Evolutionary conservation across 2,329 filamentous ascomycete species (phyloP), one percentile per base, ranked within the genome.

Genomic region (Neofusicoccum laricinum): DNA sequence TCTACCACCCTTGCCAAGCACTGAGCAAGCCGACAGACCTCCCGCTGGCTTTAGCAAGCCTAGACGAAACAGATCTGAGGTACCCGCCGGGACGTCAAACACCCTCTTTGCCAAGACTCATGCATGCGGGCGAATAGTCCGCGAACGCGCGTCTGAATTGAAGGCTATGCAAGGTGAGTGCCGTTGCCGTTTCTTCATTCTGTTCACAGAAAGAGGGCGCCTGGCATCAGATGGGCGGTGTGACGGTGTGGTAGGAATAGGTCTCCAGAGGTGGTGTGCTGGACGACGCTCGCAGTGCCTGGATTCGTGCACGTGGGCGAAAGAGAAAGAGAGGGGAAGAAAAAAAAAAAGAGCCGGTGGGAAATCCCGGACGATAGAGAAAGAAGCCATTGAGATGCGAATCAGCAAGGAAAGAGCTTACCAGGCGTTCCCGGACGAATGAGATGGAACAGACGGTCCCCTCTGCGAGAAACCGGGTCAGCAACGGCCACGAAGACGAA

Each of bases 361-460:
- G 21, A 64, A 66, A 19, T 30, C 53, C 57, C 61, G n/a, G 38
- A 34, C 53, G 68, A 65, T 67, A 67, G 66, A 64, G 46, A 59
- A 46, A 46, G 21, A 51, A n/a, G 36, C 19, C 19, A 57, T 68
- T 41, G 63, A 73, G 65, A 69, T 63, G 65, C 62, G 65, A 61
- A 64, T 63, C 69, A 65, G 69, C 30, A 62, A 63, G 64, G 34
- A 49, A 43, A 19, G n/a, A 36, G 80, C 90, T 85, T 86, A 93
- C 91, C 80, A 93, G 81, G 68, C 91, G 86, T 76, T 93, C 89
- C 79, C 91, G 91, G 78, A 93, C 91, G 78, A 93, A 93, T 70
- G 89, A 91, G 75, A 93, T 92, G 70, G 90, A 89, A 76, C 90
- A 93, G 68, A 93, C 88, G 57, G 91, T 93, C 67, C 91, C 90